Base-by-base conservation (phyloP, 139 green algal genomes). In the Spirogloea muscicola region DNA sequence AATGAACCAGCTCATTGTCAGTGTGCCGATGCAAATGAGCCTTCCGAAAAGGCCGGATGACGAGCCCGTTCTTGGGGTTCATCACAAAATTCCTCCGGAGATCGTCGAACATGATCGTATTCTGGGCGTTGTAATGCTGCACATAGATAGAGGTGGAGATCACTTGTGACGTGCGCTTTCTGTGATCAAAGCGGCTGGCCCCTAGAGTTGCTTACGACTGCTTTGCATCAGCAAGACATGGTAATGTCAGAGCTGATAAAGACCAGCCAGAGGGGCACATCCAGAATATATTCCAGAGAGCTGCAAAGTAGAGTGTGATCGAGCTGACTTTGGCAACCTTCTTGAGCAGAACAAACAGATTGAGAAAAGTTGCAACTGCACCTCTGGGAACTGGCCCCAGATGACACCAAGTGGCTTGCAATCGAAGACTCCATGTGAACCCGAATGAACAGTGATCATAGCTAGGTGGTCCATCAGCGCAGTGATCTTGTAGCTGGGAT, bases 51-150 rank as follows among this genome's bases (percentile, higher is more conserved):
- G 94, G 91, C 2, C 87, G 81, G 72, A 98, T 97, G 16, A 80
- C 80, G n/a, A 98, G 86, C 3, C 91, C 93, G 36, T 91, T 82
- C 82, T 93, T 87, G 71, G 87, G 87, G 78, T 98, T 98, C 86
- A 97, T 91, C 3, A 97, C 84, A 67, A 92, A 98, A 82, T 98
- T 97, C 33, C 92, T 81, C 49, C 87, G 81, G 5, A 97, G 82
- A 82, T 97, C 92, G 72, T 98, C 93, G 52, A 98, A 87, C 93
- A 98, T 97, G 67, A 98, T 89, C 1, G 91, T 96, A 84, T 96
- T 96, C 16, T 43, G n/a, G 31, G 48, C 39, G 10, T 43, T 38
- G 70, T 86, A 86, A 5, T 72, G 40, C 49, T 34, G 39, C 59
- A n/a, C n/a, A n/a, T n/a, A n/a, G n/a, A n/a, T n/a, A n/a, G n/a